Evolutionary conservation across 108 stramenopile species (phyloP), one percentile per base, ranked within the genome.

Genomic region (Aurantiochytrium sp.): DNA sequence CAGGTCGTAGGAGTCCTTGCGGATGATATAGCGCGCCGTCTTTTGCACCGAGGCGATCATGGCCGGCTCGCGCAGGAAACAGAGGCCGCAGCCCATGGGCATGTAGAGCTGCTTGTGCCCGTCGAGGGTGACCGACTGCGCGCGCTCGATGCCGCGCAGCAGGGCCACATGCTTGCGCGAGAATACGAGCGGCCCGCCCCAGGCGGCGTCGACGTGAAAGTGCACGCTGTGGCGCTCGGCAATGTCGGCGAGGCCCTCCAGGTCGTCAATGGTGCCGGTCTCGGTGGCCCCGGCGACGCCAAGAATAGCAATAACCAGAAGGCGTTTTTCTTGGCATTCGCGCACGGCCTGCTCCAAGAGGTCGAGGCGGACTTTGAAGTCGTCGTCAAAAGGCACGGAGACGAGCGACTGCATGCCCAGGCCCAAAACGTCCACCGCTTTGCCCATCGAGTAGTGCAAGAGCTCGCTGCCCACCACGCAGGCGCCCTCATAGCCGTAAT

Each of bases 71-170:
- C 45, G 73, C 1, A 81, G 45, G 32, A 81, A 81, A 3, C 73
- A 81, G 19, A 81, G 39, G 39, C 73, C 73, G 24, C 73, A 81
- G 12, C 73, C 73, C 73, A 81, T 81, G 45, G 73, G 73, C 73
- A 81, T 81, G 73, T 81, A 81, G 27, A 81, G 73, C 45, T 81
- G 73, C 73, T 81, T 81, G 45, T 81, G 73, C 10, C 73, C 73
- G 30, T 81, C 73, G 0, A 81, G 45, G 10, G 73, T 81, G 10
- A 81, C 45, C 6, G 73, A 48, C 21, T 81, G 73, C n/a, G 73
- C 73, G 12, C 45, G 39, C 1, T 48, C 45, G 2, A 81, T 81
- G 24, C 73, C 73, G 10, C 45, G 39, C 45, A 81, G 24, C 15
- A 81, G 73, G 1, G 10, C 45, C 27, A 22, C 42, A 30, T 81